Conservation (phyloP, 345 rosid species). For the Limnanthes douglasii region DNA sequence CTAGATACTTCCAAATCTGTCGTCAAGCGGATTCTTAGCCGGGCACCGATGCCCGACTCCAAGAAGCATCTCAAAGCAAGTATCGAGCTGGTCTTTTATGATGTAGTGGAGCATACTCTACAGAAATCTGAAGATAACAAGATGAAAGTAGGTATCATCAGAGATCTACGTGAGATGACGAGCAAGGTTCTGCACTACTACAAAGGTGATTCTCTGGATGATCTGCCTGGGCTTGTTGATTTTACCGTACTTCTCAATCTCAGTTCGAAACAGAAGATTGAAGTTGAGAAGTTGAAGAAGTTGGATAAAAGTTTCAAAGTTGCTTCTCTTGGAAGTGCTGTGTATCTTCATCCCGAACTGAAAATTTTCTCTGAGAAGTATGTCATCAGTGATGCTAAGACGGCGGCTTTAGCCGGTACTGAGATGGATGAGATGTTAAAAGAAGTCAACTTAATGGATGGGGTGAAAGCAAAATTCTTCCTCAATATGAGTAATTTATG, state of each 20-base stretch:
- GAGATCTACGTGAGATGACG: constrained; percentile 89
- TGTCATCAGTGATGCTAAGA: constrained; percentile 9
- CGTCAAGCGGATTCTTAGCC: constrained; percentile 56
- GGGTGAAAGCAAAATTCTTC: constrained; percentile 75
- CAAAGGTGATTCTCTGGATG: constrained; percentile 92
- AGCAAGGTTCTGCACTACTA: constrained; percentile 82
- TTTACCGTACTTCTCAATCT: constrained; percentile 69
- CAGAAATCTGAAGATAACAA: constrained; percentile 56
- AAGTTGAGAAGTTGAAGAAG: constrained; percentile 37
- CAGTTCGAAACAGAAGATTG: constrained; percentile 42
- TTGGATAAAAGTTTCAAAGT: constrained; percentile 39
- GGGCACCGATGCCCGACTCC: constrained; percentile 31
- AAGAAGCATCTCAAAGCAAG: constrained; percentile 29
- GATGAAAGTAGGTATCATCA: constrained; percentile 51
- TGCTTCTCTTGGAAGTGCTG: constrained; percentile 54
- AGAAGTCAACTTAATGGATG: constrained; percentile 44
- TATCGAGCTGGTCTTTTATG: constrained; percentile 44
- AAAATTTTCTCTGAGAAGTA: constrained; percentile 18
- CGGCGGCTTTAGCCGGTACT: constrained; percentile 21
- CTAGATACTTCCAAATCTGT: constrained; percentile 34
- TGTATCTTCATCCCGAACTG: constrained; percentile 64
- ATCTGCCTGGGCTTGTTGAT: constrained; percentile 90
- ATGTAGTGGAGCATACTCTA: constrained; percentile 63
- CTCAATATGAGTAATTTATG: constrained; percentile 56
- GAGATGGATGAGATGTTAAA: constrained; percentile 54